Base-by-base conservation (phyloP, 2,329 filamentous ascomycete species). In the Lasiodiplodia sp. region DNA sequence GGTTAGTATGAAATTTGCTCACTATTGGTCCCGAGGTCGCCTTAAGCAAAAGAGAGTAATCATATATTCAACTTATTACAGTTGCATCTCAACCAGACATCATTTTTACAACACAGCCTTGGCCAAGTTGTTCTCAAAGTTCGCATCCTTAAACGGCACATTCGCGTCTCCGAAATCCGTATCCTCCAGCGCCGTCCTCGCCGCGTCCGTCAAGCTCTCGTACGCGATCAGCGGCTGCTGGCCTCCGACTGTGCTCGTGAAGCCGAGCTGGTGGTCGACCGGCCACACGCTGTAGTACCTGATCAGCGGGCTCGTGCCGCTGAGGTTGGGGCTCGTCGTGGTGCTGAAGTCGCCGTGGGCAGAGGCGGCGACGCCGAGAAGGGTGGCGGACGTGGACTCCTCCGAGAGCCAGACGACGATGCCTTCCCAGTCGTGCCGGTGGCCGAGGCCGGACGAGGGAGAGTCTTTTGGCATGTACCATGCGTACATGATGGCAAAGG, bases 361-460 rank as follows among this genome's bases (percentile, higher is more conserved):
- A 2, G 83, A 85, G 2, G 85, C 84, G 25, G 85, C 85, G 8
- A 87, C 83, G 25, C 84, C 85, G 1, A 83, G 73, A 37, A 87
- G 75, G 0, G 80, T 83, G 0, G 83, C 79, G 0, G 77, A 74
- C 0, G 76, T 76, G 1, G 79, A 79, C 2, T 79, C 75, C 11
- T 77, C 76, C 0, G 79, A 78, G 0, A 88, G 79, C 83, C 84
- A 87, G 31, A 87, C 80, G 44, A 87, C 82, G 0, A 83, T 78
- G n/a, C 83, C 83, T 71, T 87, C 85, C 86, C 85, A 87, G 72
- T 87, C 86, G 74, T 87, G 83, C 23, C 85, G 82, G 71, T 87
- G 86, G 10, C 85, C 85, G 3, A 85, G 73, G 0, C 80, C 83
- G 2, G 75, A 69, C 0, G 78, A 79, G 0, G 83, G 83, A 31